Conservation (phyloP, 306 rosid species). For the Cucumis sativus region DNA sequence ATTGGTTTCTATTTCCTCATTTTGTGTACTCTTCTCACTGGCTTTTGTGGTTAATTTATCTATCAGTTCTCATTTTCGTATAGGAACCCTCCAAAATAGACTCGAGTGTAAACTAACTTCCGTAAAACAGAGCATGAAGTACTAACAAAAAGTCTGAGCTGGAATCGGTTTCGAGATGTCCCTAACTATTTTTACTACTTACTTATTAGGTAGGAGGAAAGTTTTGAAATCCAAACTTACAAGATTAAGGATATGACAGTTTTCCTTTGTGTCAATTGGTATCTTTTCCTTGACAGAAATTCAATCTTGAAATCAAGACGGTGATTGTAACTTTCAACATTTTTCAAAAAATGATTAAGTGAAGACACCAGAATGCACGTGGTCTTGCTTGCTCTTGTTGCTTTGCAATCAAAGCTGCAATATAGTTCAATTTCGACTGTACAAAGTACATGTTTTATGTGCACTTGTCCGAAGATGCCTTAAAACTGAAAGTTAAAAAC, state of each 20-base stretch:
- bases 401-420: background rate
- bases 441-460: background rate
- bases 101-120: background rate
- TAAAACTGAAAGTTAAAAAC: too few relatives aligned
- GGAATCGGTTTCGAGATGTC: background rate
- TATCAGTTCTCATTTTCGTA: background rate
- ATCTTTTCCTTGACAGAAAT: background rate
- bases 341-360: background rate
- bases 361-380: background rate
- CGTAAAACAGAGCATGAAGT: background rate
- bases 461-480: background rate
- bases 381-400: background rate
- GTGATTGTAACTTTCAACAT: background rate
- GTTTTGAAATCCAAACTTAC: background rate
- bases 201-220: background rate
- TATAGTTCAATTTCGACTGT: background rate
- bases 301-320: background rate
- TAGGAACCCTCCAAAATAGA: background rate
- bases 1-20: background rate
- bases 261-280: background rate
- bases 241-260: background rate
- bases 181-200: background rate
- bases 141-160: background rate
- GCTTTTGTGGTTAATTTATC: background rate
- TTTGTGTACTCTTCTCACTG: background rate